phyloP scores from a whole-genome alignment of 2,329 filamentous ascomycete genomes.

The Colletotrichum chrysophilum region DNA sequence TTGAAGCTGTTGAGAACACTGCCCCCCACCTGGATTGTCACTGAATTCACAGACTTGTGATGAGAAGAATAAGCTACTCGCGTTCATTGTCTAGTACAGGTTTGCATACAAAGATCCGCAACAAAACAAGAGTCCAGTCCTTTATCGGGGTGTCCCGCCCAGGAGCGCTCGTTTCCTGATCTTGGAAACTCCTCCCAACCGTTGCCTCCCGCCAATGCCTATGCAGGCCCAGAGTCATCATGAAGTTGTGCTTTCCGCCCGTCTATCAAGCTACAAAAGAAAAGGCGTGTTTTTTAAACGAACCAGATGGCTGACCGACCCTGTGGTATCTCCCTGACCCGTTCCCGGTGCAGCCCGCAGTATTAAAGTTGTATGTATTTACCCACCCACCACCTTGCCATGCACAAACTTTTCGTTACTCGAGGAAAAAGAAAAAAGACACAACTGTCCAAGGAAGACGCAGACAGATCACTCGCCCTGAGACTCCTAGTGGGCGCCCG shows the following conservation, averaged over 20 bases:
- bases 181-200: slow-evolving; percentile 13
- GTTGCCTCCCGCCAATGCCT: slow-evolving; percentile 17
- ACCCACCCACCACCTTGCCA: slow-evolving; percentile 19
- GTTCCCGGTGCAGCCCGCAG: slow-evolving; percentile 6
- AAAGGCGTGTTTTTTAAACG: slow-evolving; percentile 11
- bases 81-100: slow-evolving; percentile 22
- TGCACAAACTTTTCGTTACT: slow-evolving; percentile 18
- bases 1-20: background rate
- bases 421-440: background rate
- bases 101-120: slow-evolving; percentile 13
- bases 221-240: slow-evolving; percentile 14
- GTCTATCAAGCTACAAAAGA: slow-evolving; percentile 18
- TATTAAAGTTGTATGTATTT: slow-evolving; percentile 26
- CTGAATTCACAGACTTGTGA: background rate
- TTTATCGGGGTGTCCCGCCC: slow-evolving; percentile 1
- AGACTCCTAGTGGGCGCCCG: slow-evolving; percentile 45
- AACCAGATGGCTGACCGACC: slow-evolving; percentile 13
- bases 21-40: background rate
- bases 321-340: slow-evolving; percentile 18
- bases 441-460: background rate
- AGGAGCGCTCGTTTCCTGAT: slow-evolving; percentile 9
- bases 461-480: background rate
- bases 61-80: slow-evolving; percentile 1
- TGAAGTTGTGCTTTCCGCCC: slow-evolving; percentile 20
- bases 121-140: background rate